phyloP scores from a whole-genome alignment of 805 yeast genomes.

The Candida saitoana region DNA sequence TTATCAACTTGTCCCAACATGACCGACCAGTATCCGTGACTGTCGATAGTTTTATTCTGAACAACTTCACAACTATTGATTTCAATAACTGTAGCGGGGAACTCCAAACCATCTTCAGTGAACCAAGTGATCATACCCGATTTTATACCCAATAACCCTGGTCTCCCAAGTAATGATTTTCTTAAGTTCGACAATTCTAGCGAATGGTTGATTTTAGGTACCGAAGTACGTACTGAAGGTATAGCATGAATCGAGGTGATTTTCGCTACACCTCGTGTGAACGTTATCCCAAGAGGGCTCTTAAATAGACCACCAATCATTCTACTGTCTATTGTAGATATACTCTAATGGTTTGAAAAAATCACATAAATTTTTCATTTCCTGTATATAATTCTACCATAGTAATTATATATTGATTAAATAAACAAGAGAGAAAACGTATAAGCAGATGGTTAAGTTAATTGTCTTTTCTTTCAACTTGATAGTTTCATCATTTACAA shows the following conservation, averaged over 20 bases:
- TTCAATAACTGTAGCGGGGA: conserved; percentile 85
- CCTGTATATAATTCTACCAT: no score
- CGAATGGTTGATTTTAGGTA: conserved; percentile 59
- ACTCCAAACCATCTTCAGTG: conserved; percentile 61
- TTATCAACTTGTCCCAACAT: conserved; percentile 81
- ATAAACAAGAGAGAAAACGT: no score
- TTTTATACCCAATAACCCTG: conserved; percentile 82
- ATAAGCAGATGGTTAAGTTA: no score
- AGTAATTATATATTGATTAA: no score
- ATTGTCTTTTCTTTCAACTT: conserved; percentile 88
- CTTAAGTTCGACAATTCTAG: conserved; percentile 67
- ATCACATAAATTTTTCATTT: no score
- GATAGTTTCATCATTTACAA: conserved; percentile 86
- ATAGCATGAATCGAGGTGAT: conserved; percentile 49
- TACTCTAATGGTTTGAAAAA: no score
- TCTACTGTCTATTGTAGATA: no score
- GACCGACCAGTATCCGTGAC: conserved; percentile 80
- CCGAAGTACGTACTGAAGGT: conserved; percentile 43
- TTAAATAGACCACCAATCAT: neutral
- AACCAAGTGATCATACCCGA: conserved; percentile 89
- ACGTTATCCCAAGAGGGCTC: no score
- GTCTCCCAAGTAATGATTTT: conserved; percentile 67
- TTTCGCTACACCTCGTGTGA: conserved; percentile 36
- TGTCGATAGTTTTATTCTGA: conserved; percentile 61
- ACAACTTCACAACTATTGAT: conserved; percentile 85